These are phyloP conservation scores for Penicillium sp. DNA, from an alignment of 2,329 filamentous ascomycete species.

Conservation along the genomic window DNA sequence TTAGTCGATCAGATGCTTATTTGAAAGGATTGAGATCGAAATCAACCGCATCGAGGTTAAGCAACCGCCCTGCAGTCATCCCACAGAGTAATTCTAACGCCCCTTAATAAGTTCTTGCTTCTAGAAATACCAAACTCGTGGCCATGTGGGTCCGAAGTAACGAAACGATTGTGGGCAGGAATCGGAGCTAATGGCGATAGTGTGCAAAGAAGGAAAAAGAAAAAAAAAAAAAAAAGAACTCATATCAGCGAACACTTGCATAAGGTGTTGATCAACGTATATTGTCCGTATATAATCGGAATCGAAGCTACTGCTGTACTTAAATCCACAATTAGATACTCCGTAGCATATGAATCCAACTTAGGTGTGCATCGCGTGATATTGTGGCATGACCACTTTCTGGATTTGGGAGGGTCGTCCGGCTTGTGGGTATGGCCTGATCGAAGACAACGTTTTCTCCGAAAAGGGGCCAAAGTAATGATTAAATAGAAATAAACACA, in stretches of 20 bases:
- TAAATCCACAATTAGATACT: too few species aligned
- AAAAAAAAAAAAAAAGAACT: too few species aligned
- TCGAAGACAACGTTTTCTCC: not conserved
- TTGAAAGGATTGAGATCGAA: not conserved
- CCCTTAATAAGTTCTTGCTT: not conserved
- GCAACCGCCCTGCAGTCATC: not conserved
- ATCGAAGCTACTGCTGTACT: too few species aligned
- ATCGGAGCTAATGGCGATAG: slow-evolving; percentile 1
- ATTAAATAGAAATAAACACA: too few species aligned
- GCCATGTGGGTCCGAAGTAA: not conserved
- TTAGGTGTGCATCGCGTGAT: slow-evolving; percentile 18
- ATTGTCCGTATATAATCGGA: too few species aligned
- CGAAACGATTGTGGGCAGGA: not conserved
- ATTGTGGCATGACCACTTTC: slow-evolving; percentile 15
- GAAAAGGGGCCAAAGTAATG: not conserved
- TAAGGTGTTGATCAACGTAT: not conserved
- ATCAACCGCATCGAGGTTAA: not conserved
- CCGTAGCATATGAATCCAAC: not conserved
- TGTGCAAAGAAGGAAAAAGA: not conserved
- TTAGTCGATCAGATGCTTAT: not conserved
- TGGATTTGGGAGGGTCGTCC: not conserved
- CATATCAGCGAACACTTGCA: slow-evolving; percentile 10
- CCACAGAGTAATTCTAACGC: not conserved
- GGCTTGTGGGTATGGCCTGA: slow-evolving; percentile 17
- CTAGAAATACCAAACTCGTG: not conserved